Conservation (phyloP, 1,139 yeast genomes). For the Saccharomycopsis hybrid region DNA sequence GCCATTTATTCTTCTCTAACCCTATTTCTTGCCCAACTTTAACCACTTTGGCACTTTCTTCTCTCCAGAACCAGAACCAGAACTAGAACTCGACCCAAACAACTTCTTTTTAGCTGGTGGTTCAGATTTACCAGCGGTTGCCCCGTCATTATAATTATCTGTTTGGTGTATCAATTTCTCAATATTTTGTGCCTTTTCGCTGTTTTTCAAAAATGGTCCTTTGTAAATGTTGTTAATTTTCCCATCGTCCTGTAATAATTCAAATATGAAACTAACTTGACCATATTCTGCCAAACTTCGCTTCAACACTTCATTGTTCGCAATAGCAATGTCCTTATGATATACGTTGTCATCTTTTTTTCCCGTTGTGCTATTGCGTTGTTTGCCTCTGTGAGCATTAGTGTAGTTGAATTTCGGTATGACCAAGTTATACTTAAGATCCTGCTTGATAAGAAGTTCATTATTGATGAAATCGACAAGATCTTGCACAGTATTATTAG, state of each 20-base stretch:
- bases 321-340: constrained; percentile 3
- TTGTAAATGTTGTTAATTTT: constrained; percentile 5
- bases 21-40: constrained; percentile 17
- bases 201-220: constrained; percentile 17
- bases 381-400: constrained; percentile 1
- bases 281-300: constrained; percentile 5
- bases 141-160: neutral
- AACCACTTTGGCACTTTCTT: constrained; percentile 20
- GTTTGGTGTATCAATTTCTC: neutral
- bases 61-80: neutral
- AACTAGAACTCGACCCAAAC: neutral
- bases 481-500: constrained; percentile 14
- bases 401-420: constrained; percentile 14
- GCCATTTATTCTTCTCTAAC: no score
- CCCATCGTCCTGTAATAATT: constrained; percentile 3
- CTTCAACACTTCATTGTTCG: neutral
- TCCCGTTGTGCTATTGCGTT: neutral
- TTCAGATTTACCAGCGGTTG: neutral
- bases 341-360: constrained; percentile 7
- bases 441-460: constrained; percentile 5
- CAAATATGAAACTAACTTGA: constrained; percentile 17
- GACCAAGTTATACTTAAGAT: constrained; percentile 16
- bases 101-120: neutral
- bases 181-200: neutral
- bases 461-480: constrained; percentile 12